These are phyloP conservation scores for Starmera caribaea DNA, from an alignment of 805 yeast species.

Conservation along the genomic window DNA sequence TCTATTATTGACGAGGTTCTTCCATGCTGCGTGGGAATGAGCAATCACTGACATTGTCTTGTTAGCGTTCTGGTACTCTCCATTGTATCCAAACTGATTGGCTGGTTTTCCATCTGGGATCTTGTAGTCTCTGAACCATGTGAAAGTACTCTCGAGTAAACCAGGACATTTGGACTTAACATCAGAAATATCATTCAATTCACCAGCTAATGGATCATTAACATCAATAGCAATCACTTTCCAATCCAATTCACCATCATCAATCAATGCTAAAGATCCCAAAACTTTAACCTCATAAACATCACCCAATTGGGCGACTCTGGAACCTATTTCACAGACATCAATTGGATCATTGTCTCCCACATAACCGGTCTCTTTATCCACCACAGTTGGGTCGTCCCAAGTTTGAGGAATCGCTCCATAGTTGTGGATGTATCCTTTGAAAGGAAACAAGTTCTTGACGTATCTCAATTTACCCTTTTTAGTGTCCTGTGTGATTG, in stretches of 20 bases:
- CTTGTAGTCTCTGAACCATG: conserved; percentile 81
- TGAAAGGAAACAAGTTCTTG: conserved; percentile 71
- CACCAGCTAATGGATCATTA: conserved; percentile 53
- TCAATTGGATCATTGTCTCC: conserved; percentile 97
- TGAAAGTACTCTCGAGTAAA: conserved; percentile 54
- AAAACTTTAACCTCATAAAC: conserved; percentile 57
- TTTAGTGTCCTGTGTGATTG: conserved; percentile 72
- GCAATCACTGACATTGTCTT: conserved; percentile 51
- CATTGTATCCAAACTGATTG: conserved; percentile 68
- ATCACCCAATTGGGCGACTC: conserved; percentile 50
- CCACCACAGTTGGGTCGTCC: conserved; percentile 76
- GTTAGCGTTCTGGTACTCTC: conserved; percentile 47
- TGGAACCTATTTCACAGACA: conserved; percentile 66
- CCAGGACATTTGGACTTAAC: conserved; percentile 63
- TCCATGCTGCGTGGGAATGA: conserved; percentile 68
- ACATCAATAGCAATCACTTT: conserved; percentile 65
- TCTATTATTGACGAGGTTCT: conserved; percentile 36
- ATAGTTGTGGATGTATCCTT: conserved; percentile 81
- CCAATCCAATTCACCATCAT: conserved; percentile 98
- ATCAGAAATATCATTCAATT: conserved; percentile 56
- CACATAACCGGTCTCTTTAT: conserved; percentile 31
- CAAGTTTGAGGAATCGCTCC: conserved; percentile 92
- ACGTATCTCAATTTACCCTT: conserved; percentile 71
- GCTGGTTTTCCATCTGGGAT: conserved; percentile 73
- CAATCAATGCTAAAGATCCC: conserved; percentile 72